Percentiles rank a stretch among this genome's conserved stretches.
Evolutionary conservation across 1,139 yeast genomes (phyloP).

Genomic region (Suhomyces coccinellae): DNA sequence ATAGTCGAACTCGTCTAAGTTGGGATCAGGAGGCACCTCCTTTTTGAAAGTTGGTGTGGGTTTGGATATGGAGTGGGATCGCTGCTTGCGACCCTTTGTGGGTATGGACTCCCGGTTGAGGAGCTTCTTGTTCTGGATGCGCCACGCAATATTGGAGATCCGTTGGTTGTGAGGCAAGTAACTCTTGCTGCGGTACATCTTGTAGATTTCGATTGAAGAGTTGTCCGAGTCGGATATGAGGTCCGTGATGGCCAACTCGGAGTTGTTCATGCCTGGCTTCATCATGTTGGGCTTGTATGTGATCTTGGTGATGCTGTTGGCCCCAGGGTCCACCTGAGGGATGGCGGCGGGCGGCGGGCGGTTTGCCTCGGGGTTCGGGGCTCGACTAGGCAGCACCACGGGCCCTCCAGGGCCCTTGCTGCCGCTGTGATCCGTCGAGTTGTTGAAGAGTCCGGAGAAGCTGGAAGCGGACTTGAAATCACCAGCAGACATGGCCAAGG

Average conservation of each 20-base stretch:
- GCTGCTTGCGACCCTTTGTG: conserved; percentile 12
- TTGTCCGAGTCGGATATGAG: conserved; percentile 34
- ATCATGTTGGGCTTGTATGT: conserved; percentile 15
- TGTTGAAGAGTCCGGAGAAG: not conserved
- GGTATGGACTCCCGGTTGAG: conserved; percentile 11
- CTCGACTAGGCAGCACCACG: too few relatives aligned
- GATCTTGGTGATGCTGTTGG: conserved; percentile 11
- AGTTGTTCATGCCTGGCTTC: conserved; percentile 5
- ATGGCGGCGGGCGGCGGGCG: too few relatives aligned
- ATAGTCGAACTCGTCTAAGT: conserved; percentile 47
- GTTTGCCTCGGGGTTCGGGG: too few relatives aligned
- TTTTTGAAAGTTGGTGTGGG: conserved; percentile 9
- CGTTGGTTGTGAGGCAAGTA: conserved; percentile 48
- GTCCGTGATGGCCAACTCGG: conserved; percentile 17
- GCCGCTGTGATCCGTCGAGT: not conserved
- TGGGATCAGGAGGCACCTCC: conserved; percentile 24
- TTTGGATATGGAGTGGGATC: conserved; percentile 10
- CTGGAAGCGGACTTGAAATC: conserved; percentile 1
- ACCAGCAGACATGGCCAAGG: conserved; percentile 1
- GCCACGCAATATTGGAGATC: conserved; percentile 49
- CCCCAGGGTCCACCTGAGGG: too few relatives aligned
- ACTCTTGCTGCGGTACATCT: conserved; percentile 46
- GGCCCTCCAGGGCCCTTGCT: not conserved
- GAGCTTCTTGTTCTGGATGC: conserved; percentile 43
- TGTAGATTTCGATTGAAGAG: conserved; percentile 35